These are phyloP conservation scores for Forsythia suspensa DNA, from an alignment of 257 asterid species.

Conservation along the genomic window DNA sequence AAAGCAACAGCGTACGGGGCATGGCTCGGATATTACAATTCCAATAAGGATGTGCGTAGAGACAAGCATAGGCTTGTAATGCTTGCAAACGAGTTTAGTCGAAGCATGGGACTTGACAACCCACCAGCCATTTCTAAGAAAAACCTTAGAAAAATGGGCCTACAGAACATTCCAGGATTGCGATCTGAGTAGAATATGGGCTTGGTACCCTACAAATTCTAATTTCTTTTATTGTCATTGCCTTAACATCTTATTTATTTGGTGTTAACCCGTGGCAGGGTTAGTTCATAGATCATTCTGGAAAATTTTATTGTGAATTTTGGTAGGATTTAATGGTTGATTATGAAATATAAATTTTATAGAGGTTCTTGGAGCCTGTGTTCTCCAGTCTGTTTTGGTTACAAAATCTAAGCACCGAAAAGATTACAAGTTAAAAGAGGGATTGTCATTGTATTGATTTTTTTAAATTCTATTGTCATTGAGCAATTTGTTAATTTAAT, in stretches of 20 bases:
- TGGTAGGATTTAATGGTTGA: background rate
- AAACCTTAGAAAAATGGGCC: conserved; percentile 90
- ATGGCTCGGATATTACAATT: conserved; percentile 97
- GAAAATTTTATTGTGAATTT: background rate
- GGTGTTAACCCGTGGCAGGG: background rate
- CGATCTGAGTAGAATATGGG: conserved; percentile 56
- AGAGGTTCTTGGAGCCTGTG: background rate
- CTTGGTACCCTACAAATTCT: background rate
- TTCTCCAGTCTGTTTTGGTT: no score
- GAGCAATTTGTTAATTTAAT: no score
- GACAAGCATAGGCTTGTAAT: conserved; percentile 77
- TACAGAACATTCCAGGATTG: conserved; percentile 85
- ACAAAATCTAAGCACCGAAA: no score
- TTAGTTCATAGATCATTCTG: background rate
- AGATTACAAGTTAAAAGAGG: background rate
- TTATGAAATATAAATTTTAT: conserved; percentile 18
- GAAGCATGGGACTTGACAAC: conserved; percentile 82
- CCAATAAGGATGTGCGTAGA: conserved; percentile 60
- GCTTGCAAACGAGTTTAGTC: conserved; percentile 89
- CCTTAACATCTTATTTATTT: background rate
- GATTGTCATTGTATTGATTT: conserved; percentile 26
- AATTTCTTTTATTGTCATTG: background rate
- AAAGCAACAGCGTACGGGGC: conserved; percentile 95
- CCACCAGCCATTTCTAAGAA: conserved; percentile 90
- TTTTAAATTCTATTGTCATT: no score